phyloP scores from a whole-genome alignment of 192 early-diverging fungal species.

The Podila clonocystis region DNA sequence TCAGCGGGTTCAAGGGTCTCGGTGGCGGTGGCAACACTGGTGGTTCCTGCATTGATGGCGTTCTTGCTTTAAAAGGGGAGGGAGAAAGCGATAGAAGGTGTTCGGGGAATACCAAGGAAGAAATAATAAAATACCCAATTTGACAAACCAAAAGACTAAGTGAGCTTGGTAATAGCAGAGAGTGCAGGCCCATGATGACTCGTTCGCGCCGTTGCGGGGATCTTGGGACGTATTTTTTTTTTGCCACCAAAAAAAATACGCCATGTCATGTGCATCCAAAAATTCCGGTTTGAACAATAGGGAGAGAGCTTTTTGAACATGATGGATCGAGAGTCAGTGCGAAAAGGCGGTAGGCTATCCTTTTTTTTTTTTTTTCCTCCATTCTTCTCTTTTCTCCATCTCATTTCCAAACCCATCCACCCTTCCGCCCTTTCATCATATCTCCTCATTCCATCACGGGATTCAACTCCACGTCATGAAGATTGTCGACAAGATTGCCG shows the following conservation, averaged over 20 bases:
- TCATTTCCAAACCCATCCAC: not conserved
- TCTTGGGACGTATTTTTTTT: too few relatives aligned
- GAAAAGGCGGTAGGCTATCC: not conserved
- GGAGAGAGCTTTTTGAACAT: too few relatives aligned
- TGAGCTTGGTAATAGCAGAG: too few relatives aligned
- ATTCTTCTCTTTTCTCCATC: not conserved
- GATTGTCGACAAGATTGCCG: conserved; percentile 71
- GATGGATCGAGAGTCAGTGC: not conserved
- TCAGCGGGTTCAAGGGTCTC: conserved; percentile 2
- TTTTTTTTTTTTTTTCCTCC: not conserved
- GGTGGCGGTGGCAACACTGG: not conserved
- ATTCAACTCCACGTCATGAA: conserved; percentile 58
- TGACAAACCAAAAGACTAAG: not conserved
- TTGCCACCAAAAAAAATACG: too few relatives aligned
- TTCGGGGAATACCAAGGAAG: not conserved
- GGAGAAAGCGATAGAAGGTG: not conserved
- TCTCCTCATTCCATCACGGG: not conserved
- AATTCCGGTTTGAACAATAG: too few relatives aligned
- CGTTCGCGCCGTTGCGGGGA: too few relatives aligned
- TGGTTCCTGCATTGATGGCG: conserved; percentile 17
- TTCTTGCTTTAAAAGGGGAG: conserved; percentile 13
- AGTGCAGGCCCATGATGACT: too few relatives aligned
- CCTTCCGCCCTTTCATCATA: not conserved
- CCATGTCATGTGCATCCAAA: too few relatives aligned
- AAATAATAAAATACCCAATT: not conserved